phyloP scores from a whole-genome alignment of 441 rosid genomes.

The Gossypium lobatum region DNA sequence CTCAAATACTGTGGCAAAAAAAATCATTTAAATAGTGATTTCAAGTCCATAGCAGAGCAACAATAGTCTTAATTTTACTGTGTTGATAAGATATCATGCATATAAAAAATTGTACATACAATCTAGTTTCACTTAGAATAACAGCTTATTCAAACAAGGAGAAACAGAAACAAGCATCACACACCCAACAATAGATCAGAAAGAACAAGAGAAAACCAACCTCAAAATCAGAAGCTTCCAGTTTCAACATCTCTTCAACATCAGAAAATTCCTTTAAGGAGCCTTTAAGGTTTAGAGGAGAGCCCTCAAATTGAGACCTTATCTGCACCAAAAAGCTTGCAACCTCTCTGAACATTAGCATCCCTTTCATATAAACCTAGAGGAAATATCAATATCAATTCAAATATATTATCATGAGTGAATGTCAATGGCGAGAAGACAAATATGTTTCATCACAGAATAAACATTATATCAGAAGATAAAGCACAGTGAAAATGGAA shows the following conservation, averaged over 20 bases:
- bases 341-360: constrained; percentile 52
- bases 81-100: neutral
- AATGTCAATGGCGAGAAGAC: neutral
- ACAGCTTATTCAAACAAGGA: neutral
- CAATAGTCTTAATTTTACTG: neutral
- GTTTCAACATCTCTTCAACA: constrained; percentile 61
- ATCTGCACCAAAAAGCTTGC: constrained; percentile 46
- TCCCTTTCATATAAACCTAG: constrained; percentile 67
- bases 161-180: neutral
- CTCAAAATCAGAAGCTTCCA: constrained; percentile 58
- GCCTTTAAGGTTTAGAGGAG: constrained; percentile 40
- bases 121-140: constrained; percentile 6
- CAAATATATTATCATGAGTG: neutral
- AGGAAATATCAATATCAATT: constrained; percentile 10
- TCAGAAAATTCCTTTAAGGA: constrained; percentile 44
- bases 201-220: constrained; percentile 36
- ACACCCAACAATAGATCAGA: neutral
- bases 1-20: constrained; percentile 2
- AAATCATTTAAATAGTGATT: neutral
- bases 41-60: constrained; percentile 3
- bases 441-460: constrained; percentile 5
- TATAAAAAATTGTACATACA: neutral
- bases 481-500: constrained; percentile 18
- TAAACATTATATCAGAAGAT: neutral
- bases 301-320: constrained; percentile 38